Evolutionary conservation across 2,329 filamentous ascomycete species (phyloP).

Genomic region (Westerdykella sp.): DNA sequence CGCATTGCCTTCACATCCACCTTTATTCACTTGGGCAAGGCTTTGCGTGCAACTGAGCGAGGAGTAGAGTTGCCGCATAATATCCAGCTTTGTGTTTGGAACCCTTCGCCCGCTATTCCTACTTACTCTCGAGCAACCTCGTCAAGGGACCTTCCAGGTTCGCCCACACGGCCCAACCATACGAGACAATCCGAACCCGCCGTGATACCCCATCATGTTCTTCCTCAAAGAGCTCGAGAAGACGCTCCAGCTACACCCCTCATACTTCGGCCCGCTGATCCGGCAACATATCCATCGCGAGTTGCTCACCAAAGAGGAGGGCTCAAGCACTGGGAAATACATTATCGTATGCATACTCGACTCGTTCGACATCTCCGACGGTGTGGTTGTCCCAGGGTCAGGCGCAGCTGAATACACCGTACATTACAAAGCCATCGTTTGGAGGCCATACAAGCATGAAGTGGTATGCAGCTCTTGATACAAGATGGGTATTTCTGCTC

Average conservation of each 20-base stretch:
- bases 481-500: conserved; percentile 14
- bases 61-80: too few relatives aligned
- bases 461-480: conserved; percentile 58
- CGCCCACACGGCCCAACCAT: conserved; percentile 6
- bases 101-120: too few relatives aligned
- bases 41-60: too few relatives aligned
- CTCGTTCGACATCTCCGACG: conserved; percentile 88
- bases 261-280: conserved; percentile 93
- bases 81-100: too few relatives aligned
- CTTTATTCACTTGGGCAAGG: too few relatives aligned
- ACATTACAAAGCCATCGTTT: conserved; percentile 90
- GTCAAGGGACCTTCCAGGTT: conserved; percentile 3
- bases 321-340: conserved; percentile 89
- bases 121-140: too few relatives aligned
- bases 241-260: conserved; percentile 89
- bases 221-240: conserved; percentile 97
- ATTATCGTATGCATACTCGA: conserved; percentile 99
- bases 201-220: conserved; percentile 60
- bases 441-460: conserved; percentile 96
- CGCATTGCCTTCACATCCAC: too few relatives aligned
- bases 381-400: conserved; percentile 83
- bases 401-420: conserved; percentile 93
- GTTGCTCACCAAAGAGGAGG: conserved; percentile 88
- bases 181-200: conserved; percentile 2
- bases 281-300: conserved; percentile 84